Base-by-base conservation (phyloP, 768 basidiomycete genomes). In the Auricularia sp. region DNA sequence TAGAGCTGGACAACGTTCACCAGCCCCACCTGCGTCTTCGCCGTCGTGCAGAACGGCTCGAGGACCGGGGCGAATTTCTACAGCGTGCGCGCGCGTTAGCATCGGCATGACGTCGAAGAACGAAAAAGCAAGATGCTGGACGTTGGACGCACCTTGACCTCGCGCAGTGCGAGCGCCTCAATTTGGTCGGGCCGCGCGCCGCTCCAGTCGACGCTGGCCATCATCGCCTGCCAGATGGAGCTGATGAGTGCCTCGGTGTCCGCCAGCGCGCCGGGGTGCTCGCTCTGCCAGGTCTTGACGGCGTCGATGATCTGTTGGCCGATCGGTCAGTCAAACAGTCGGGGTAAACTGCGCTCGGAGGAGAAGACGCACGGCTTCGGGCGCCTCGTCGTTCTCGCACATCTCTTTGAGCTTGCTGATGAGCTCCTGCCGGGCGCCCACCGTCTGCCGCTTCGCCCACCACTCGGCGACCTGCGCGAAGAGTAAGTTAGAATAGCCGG, bases 1-100 rank as follows among this genome's bases (percentile, higher is more conserved):
- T 96, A 91, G 68, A 92, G 82, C 78, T 99, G 96, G 5, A 96
- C 92, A 62, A 88, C 84, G 74, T 98, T 98, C 77, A 99, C 93
- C 63, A 99, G 83, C 36, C 90, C 86, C 43, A 99, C 91, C 77
- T 99, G 86, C 23, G 91, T 90, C 76, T 95, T 95, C 21, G 93
- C 84, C 62, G 87, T 85, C 66, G 85, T 83, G 72, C 88, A 92
- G 80, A 99, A 99, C 36, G 91, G 86, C 76, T 94, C 92, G 62
- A 99, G 80, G 65, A 98, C 84, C 14, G 89, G 83, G 10, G 90
- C 82, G 72, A 86, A 88, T 83, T 86, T 87, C 93, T 97, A 72
- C 35, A 34, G 39, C 3, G 39, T 42, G 39, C 3, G 39, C 8
- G 39, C 18, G 65, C 33, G 23, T 14, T 2, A 42, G 62, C 29